Evolutionary conservation across 164 flowering plant genomes (phyloP).

Genomic region (Protea cynaroides): DNA sequence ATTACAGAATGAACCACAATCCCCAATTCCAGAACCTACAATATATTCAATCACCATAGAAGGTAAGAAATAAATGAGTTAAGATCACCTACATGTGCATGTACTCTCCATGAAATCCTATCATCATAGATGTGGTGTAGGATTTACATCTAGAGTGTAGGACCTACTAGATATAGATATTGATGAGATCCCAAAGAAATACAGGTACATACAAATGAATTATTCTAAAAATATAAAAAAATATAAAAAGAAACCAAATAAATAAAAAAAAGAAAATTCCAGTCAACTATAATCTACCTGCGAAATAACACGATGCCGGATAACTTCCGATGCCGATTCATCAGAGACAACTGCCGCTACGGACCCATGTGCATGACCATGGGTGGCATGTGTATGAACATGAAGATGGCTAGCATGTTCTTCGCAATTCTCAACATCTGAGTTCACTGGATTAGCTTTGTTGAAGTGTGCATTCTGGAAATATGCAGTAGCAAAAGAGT

Average conservation of each 20-base stretch:
- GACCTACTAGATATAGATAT: no score
- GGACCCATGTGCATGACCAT: constrained; percentile 42
- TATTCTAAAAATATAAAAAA: no score
- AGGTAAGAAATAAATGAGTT: no score
- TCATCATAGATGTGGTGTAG: no score
- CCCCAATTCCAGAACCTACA: constrained; percentile 20
- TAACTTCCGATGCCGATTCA: constrained; percentile 9
- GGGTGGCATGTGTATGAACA: constrained; percentile 41
- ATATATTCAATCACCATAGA: background rate
- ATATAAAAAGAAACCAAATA: background rate
- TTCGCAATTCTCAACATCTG: constrained; percentile 13
- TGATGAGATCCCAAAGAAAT: no score
- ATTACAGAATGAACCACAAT: constrained; percentile 9
- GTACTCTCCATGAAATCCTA: no score
- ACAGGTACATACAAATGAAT: no score
- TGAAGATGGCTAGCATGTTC: constrained; percentile 34
- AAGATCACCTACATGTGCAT: no score
- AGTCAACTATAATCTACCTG: constrained; percentile 22
- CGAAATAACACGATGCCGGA: constrained; percentile 38
- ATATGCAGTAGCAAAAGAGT: no score
- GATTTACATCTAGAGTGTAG: no score
- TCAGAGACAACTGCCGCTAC: constrained; percentile 10
- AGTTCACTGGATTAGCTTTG: background rate
- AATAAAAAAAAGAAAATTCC: no score
- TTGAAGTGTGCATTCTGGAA: no score